Conservation (phyloP, 768 basidiomycete species). For the Pleurotus cornucopiae region DNA sequence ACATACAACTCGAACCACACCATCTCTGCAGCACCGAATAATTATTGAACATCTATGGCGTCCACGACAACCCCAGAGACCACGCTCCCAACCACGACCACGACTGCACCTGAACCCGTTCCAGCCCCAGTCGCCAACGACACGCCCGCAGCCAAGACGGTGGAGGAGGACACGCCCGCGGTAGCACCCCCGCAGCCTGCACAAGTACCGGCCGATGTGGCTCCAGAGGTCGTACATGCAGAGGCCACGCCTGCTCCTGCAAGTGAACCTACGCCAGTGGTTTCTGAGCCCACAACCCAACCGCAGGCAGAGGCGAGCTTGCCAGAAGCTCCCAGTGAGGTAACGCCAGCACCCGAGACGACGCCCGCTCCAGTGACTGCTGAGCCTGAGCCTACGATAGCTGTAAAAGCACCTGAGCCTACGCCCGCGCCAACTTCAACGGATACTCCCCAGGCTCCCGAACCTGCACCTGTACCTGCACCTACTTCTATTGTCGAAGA, state of each 20-base stretch:
- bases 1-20: not conserved
- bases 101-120: not conserved
- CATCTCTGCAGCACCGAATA: not conserved
- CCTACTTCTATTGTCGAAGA: slow-evolving; percentile 8
- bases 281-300: slow-evolving; percentile 7
- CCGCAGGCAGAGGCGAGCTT: slow-evolving; percentile 5
- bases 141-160: no score
- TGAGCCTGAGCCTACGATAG: not conserved
- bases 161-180: no score
- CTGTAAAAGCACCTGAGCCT: slow-evolving; percentile 8
- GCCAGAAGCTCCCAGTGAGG: slow-evolving; percentile 8
- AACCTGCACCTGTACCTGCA: not conserved
- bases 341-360: slow-evolving; percentile 12
- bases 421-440: slow-evolving; percentile 13
- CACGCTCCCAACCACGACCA: not conserved
- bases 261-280: not conserved
- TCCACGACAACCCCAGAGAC: not conserved
- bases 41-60: not conserved
- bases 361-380: not conserved
- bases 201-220: not conserved
- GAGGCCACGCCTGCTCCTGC: not conserved
- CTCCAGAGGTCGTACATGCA: not conserved
- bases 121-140: no score
- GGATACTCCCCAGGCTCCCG: slow-evolving; percentile 14
- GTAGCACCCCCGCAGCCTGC: no score